Base-by-base conservation (phyloP, 2,329 filamentous ascomycete species). In the Alternaria sp. region DNA sequence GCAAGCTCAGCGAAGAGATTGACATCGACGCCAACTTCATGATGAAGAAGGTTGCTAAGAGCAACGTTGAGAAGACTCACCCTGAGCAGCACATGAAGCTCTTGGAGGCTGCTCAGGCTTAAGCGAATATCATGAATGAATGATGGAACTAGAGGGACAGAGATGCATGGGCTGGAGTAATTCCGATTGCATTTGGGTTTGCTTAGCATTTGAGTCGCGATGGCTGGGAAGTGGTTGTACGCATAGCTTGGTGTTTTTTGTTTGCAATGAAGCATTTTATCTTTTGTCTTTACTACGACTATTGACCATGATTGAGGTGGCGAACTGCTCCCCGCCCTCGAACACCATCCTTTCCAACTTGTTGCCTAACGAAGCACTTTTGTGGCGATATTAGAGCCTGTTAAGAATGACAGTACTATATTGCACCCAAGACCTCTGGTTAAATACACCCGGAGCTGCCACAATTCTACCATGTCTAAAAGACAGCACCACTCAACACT, bases 21-120 rank as follows among this genome's bases (percentile, higher is more conserved):
- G 74, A 79, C n/a, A 79, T 81, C 51, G 79, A 81, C 38, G 78
- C 75, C 4, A 80, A 81, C 54, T 79, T 80, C 38, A 73, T 80
- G 72, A 79, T 78, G 74, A 80, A 80, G 74, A 79, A 78, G 70
- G 77, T 81, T 55, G 79, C 77, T 1, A 80, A 79, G 70, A 74
- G 70, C 1, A 80, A 78, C 53, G 76, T 80, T 1, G 78, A 81
- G 64, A 80, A 77, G 71, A 78, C 75, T 30, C 77, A 79, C 60
- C 78, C 78, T 1, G 72, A 70, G 63, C 78, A 80, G 70, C 78
- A 80, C 52, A 49, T 60, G 12, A 69, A 71, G 67, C 63, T 80
- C 58, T 63, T 80, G 12, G 66, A 78, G 63, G 65, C 73, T 41
- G 74, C 70, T 9, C 67, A 59, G 56, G 70, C 68, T 32, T 76